Evolutionary conservation across 129 eudicot genomes (phyloP), one percentile per base, ranked within the genome.

Genomic region (Flaveria linearis): DNA sequence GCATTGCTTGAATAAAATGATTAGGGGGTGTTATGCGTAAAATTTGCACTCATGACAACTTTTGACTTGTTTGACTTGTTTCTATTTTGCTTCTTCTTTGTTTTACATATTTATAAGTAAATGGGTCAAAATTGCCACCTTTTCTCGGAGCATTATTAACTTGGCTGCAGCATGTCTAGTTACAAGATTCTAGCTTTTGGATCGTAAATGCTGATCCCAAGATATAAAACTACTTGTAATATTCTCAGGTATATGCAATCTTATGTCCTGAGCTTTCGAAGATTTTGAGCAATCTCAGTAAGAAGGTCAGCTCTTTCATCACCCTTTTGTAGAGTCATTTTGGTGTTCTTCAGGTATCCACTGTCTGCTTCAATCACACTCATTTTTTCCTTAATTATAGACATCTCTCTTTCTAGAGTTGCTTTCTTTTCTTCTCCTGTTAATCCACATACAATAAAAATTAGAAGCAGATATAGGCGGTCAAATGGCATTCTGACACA

Each of bases 251-350:
- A 57, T 73, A 28, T 46, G 50, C 25, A 25, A n/a, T 0, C 41
- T 63, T 28, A 62, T 72, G 68, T 77, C 68, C 77, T 77, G 68
- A 89, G 87, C 78, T 77, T 83, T 39, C 87, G 82, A 26, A 92
- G 87, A 81, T 92, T 87, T 74, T 89, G 90, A 81, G 96, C 96
- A 76, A 92, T 92, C 76, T 92, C 93, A 23, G 82, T 77, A 69
- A 92, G 84, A 20, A 92, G 91, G 67, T 86, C 85, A 9, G 91
- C 86, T 69, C 96, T 92, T 77, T 90, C 86, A 33, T 83, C 87
- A 30, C 93, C 91, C 75, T 80, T 88, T 50, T 86, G 91, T 15
- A 92, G 75, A 12, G 91, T 80, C 81, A 75, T 80, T 18, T 91
- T 83, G 2, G 93, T 85, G 63, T 86, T 88, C 75, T 87, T 87